Conservation (phyloP, 2,329 filamentous ascomycete species). For the Alternaria sp. region DNA sequence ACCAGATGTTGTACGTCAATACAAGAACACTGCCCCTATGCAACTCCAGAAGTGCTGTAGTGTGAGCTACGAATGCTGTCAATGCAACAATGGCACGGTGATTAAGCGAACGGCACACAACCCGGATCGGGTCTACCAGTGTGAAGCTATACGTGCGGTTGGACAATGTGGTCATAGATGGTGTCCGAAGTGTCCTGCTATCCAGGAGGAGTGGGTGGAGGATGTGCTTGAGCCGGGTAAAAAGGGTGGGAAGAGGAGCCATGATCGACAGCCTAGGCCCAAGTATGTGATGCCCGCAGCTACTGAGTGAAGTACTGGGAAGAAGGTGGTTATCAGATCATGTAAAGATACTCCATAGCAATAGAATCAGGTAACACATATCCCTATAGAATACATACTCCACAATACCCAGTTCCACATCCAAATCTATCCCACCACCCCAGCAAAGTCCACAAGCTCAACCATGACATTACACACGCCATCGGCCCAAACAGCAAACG, state of each 20-base stretch:
- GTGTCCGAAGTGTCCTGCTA: not conserved
- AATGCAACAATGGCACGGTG: no score
- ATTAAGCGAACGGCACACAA: not conserved
- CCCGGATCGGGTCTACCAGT: no score
- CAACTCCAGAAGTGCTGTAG: no score
- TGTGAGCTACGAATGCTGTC: no score
- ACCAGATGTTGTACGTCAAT: no score
- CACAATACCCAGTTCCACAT: not conserved
- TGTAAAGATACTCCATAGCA: not conserved
- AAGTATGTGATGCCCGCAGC: not conserved
- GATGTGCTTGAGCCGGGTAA: fast-evolving
- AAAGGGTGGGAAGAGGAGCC: not conserved
- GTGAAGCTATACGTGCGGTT: no score
- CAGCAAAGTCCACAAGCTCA: slow-evolving; percentile 21
- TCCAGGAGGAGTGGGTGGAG: not conserved
- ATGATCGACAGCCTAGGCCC: not conserved
- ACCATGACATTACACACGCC: slow-evolving; percentile 41
- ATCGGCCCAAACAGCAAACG: slow-evolving; percentile 40
- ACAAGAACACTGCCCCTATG: no score
- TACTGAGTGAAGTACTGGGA: not conserved
- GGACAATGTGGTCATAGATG: not conserved
- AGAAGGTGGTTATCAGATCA: not conserved
- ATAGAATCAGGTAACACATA: no score
- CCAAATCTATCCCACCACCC: not conserved
- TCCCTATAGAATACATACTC: not conserved